These are phyloP conservation scores for Hymenochaete sp. DNA, from an alignment of 1,284 basidiomycete genomes.

Conservation along the genomic window DNA sequence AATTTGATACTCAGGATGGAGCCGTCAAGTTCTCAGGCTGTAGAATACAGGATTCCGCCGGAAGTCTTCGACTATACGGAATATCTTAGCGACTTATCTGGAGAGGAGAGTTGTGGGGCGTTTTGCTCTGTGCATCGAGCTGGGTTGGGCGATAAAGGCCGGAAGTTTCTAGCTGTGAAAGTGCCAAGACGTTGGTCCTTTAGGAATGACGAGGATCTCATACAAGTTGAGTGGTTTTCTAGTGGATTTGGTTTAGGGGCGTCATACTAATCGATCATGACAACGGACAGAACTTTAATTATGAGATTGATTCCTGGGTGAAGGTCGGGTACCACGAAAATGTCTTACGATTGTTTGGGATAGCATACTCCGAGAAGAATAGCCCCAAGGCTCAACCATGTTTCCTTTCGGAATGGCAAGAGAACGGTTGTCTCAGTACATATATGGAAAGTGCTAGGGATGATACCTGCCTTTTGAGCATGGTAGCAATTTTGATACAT, in stretches of 20 bases:
- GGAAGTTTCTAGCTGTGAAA: no score
- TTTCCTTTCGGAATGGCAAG: slow-evolving; percentile 13
- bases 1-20: no score
- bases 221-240: background rate
- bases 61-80: no score
- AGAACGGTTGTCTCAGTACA: slow-evolving; percentile 3
- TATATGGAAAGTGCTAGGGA: background rate
- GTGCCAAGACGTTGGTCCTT: background rate
- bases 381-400: background rate
- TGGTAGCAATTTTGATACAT: slow-evolving; percentile 1
- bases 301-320: slow-evolving; percentile 5
- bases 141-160: no score
- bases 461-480: background rate
- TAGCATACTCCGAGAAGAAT: slow-evolving; percentile 1
- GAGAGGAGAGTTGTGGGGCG: no score
- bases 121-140: no score
- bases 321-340: slow-evolving; percentile 8
- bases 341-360: slow-evolving; percentile 6
- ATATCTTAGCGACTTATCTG: no score
- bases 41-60: no score
- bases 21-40: no score
- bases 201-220: background rate
- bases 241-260: background rate
- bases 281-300: slow-evolving; percentile 3
- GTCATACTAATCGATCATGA: background rate